These are phyloP conservation scores for Cyclocybe aegerita DNA, from an alignment of 768 basidiomycete species.

Conservation along the genomic window DNA sequence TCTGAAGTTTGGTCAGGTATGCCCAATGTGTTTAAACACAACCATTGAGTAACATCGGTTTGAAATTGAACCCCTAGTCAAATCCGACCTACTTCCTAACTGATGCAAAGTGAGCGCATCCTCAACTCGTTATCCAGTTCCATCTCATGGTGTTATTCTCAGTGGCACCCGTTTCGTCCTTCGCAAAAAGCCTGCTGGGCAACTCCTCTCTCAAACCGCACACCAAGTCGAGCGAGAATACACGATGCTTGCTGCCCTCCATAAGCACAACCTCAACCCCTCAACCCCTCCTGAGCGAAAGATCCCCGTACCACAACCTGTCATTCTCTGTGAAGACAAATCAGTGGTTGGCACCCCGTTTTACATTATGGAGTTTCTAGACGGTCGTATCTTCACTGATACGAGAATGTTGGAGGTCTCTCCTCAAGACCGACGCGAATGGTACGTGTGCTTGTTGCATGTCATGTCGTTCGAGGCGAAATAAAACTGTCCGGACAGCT, in stretches of 20 bases:
- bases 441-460: slow-evolving; percentile 42
- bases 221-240: slow-evolving; percentile 97
- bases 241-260: slow-evolving; percentile 72
- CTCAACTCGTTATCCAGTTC: neutral
- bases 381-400: slow-evolving; percentile 94
- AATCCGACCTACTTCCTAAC: slow-evolving; percentile 97
- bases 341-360: slow-evolving; percentile 84
- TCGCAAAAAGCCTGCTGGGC: slow-evolving; percentile 90
- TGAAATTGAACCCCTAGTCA: slow-evolving; percentile 47
- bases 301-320: slow-evolving; percentile 86
- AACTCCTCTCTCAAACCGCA: slow-evolving; percentile 85
- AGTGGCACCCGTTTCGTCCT: slow-evolving; percentile 74
- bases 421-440: slow-evolving; percentile 62
- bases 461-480: neutral
- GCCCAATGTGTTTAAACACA: slow-evolving; percentile 10
- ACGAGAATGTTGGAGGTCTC: slow-evolving; percentile 69
- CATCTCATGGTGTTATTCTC: neutral
- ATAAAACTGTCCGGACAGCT: slow-evolving; percentile 41
- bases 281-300: slow-evolving; percentile 46
- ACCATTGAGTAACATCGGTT: neutral
- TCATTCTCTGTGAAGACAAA: slow-evolving; percentile 78
- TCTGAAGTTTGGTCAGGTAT: slow-evolving; percentile 82
- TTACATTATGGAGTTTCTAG: slow-evolving; percentile 95
- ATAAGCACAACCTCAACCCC: slow-evolving; percentile 65
- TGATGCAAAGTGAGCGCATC: slow-evolving; percentile 56